Evolutionary conservation across 306 rosid genomes (phyloP).

Genomic region (Acacia confusa): DNA sequence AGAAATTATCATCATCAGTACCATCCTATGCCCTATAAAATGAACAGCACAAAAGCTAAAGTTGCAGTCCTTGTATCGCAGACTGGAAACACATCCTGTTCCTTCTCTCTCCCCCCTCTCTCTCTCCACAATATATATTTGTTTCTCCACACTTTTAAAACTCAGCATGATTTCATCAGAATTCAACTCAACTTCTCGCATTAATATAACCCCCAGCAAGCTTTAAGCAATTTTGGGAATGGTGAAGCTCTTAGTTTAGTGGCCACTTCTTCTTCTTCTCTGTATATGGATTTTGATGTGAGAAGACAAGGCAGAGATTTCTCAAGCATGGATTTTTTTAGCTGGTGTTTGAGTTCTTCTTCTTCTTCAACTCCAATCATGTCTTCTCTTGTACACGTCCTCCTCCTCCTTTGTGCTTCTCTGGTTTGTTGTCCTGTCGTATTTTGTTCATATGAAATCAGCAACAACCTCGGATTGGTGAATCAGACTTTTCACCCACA

Average conservation of each 20-base stretch:
- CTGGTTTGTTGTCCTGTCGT: conserved; percentile 52
- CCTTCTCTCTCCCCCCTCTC: conserved; percentile 4
- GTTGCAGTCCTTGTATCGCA: conserved; percentile 92
- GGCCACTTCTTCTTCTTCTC: conserved; percentile 14
- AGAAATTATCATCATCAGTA: conserved; percentile 49
- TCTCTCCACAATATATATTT: neutral
- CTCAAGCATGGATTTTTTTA: conserved; percentile 72
- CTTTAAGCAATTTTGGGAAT: conserved; percentile 55
- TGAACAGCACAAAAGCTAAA: conserved; percentile 72
- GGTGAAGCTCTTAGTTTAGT: conserved; percentile 53
- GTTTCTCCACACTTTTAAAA: conserved; percentile 20
- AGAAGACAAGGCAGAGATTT: conserved; percentile 38
- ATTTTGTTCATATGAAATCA: conserved; percentile 34
- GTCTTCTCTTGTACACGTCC: conserved; percentile 51
- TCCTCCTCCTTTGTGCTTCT: conserved; percentile 58
- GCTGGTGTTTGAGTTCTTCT: conserved; percentile 48
- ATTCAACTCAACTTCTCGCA: neutral
- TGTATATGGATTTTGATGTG: conserved; percentile 10
- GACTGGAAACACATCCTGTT: conserved; percentile 80
- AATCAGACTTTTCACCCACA: conserved; percentile 63
- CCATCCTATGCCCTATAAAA: conserved; percentile 59
- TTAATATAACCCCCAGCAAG: conserved; percentile 13
- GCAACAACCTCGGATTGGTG: conserved; percentile 10
- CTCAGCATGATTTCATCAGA: conserved; percentile 69
- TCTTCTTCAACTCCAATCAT: conserved; percentile 36